Evolutionary conservation across 2,329 filamentous ascomycete species (phyloP), one percentile per base, ranked within the genome.

Genomic region (Tolypocladium nubicola): DNA sequence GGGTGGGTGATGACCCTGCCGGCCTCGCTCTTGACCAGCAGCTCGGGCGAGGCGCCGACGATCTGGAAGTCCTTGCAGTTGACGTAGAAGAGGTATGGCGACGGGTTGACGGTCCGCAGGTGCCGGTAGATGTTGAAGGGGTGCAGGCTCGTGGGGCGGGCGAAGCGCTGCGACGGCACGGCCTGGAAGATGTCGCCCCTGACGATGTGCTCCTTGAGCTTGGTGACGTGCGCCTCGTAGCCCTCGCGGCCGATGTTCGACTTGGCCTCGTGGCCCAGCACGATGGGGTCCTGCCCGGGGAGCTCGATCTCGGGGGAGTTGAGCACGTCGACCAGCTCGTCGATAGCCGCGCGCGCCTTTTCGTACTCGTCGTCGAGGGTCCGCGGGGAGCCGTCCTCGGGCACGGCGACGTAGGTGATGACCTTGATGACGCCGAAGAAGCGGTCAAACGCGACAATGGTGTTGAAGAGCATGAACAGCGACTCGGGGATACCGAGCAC

Each of bases 101-200:
- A 96, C 0, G 94, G 94, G 70, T 99, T 99, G 67, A 97, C 89
- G n/a, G 90, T 96, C 61, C 94, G 89, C 41, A 99, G 81, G 70
- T 96, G 90, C 56, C 93, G 86, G 79, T 97, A 99, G 66, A 99
- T 89, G 77, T 97, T 99, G 80, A 97, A 99, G 0, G 94, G 93
- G 72, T 99, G 94, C 49, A 99, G 79, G 57, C 84, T 85, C 3
- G 94, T 99, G 16, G 92, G 92, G 35, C 93, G 84, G 9, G 92
- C 87, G 68, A 97, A 89, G 55, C 94, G 85, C 75, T 99, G 94
- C 47, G 91, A 97, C 1, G 94, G 94, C 19, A 99, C 94, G 1
- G 91, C 90, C 72, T 99, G 94, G 74, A 99, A 97, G 69, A 99
- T 97, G 76, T 97, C 91, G 64, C 94, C 94, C 61, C 83, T 81